Conservation (phyloP, 306 rosid genomes). For the Aeschynomene evenia region DNA sequence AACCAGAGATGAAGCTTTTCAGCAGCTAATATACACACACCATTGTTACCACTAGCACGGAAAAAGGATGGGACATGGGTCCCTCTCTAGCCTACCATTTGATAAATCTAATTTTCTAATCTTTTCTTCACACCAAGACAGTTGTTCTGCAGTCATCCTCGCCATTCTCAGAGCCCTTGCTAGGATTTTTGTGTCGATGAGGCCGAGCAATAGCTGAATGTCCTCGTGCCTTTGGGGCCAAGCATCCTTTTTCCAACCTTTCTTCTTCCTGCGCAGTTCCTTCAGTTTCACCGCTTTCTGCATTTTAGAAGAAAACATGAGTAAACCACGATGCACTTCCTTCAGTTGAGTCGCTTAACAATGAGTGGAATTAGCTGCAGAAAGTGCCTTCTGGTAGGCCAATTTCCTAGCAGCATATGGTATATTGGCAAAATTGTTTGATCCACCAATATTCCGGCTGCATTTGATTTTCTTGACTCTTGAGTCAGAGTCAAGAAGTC, state of each 20-base stretch:
- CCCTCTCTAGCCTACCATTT: slow-evolving; percentile 70
- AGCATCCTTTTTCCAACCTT: slow-evolving; percentile 63
- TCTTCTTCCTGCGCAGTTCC: slow-evolving; percentile 70
- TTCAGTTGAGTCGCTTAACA: not conserved
- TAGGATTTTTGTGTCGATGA: slow-evolving; percentile 63
- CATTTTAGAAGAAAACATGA: slow-evolving; percentile 18
- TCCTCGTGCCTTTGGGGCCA: slow-evolving; percentile 82
- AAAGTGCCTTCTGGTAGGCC: not conserved
- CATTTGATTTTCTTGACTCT: too few relatives aligned
- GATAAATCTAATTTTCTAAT: slow-evolving; percentile 70
- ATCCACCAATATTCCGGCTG: not conserved
- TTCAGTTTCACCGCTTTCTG: slow-evolving; percentile 80
- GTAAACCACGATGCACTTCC: not conserved
- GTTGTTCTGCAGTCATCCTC: slow-evolving; percentile 68
- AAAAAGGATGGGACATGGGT: slow-evolving; percentile 77
- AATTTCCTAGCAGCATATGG: not conserved
- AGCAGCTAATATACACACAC: slow-evolving; percentile 1
- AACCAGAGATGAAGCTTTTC: not conserved
- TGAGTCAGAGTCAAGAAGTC: too few relatives aligned
- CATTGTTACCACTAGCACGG: slow-evolving; percentile 57
- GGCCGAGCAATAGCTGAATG: slow-evolving; percentile 66
- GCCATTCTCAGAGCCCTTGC: slow-evolving; percentile 70
- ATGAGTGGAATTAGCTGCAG: not conserved
- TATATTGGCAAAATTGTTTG: not conserved
- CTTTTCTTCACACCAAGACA: slow-evolving; percentile 95